A percentile compares a stretch with the other conserved stretches of the same genome.
Conservation (phyloP, 2,329 filamentous ascomycete species). For the Paracoccidioides lutzii region DNA sequence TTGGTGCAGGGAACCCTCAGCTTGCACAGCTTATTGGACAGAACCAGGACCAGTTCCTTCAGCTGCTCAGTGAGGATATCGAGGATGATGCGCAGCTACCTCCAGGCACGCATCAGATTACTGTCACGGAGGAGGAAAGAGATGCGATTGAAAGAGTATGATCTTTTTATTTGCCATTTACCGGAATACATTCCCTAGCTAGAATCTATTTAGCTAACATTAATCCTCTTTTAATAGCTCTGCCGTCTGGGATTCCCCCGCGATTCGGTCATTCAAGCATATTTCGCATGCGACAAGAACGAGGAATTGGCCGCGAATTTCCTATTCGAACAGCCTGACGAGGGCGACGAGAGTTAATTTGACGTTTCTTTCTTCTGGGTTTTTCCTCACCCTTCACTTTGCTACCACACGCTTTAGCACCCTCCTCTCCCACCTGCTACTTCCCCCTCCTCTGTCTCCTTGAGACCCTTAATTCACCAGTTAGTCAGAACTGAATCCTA, state of each 20-base stretch:
- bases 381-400: not conserved
- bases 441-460: not conserved
- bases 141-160: constrained; percentile 90
- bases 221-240: constrained; percentile 41
- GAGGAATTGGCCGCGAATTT: constrained; percentile 97
- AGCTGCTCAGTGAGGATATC: constrained; percentile 74
- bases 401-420: not conserved
- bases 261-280: constrained; percentile 90
- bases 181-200: not conserved
- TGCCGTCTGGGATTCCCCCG: constrained; percentile 87
- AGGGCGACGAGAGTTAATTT: constrained; percentile 39
- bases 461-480: too few species aligned
- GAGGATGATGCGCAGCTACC: constrained; percentile 67
- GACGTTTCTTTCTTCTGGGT: not conserved
- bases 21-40: constrained; percentile 83
- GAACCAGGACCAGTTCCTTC: constrained; percentile 87
- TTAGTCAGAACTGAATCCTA: too few species aligned
- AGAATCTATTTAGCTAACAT: not conserved
- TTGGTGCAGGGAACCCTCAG: constrained; percentile 87
- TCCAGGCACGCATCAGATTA: constrained; percentile 60
- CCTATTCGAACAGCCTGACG: constrained; percentile 91
- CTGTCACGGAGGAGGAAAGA: constrained; percentile 88
- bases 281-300: constrained; percentile 99
- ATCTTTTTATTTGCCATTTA: too few species aligned
- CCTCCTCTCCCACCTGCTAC: not conserved